These are phyloP conservation scores for Lophiostoma macrostomum DNA, from an alignment of 495 filamentous ascomycete species.

Conservation along the genomic window DNA sequence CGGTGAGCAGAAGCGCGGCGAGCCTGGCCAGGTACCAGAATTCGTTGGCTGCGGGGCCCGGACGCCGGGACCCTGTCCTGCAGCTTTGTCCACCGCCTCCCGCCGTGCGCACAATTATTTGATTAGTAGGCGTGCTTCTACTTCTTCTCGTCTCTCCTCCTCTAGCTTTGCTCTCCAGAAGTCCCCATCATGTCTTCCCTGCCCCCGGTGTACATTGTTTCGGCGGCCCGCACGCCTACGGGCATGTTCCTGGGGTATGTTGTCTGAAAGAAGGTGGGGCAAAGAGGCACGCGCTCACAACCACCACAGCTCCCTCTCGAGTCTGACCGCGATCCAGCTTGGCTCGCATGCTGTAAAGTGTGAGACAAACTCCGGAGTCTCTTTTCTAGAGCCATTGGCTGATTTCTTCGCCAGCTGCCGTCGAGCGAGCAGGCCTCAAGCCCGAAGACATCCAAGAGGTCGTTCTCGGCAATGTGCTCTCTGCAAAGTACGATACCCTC, in stretches of 20 bases:
- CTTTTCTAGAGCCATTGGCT: constrained; percentile 11
- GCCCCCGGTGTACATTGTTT: constrained; percentile 92
- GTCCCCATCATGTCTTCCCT: constrained; percentile 55
- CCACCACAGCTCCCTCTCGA: constrained; percentile 69
- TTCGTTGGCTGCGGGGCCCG: too few species aligned
- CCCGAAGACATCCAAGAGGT: constrained; percentile 87
- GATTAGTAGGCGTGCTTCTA: too few species aligned
- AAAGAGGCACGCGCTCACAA: constrained; percentile 20
- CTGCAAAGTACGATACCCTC: constrained; percentile 70
- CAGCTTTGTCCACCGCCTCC: too few species aligned
- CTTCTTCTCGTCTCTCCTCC: neutral
- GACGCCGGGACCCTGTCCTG: too few species aligned
- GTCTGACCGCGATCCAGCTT: constrained; percentile 78
- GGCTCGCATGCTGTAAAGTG: constrained; percentile 91
- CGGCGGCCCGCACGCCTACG: constrained; percentile 82
- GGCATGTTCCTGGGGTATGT: constrained; percentile 89
- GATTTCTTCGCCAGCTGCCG: constrained; percentile 57
- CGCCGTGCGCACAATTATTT: too few species aligned
- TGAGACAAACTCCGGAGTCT: constrained; percentile 41
- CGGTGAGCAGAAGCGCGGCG: neutral
- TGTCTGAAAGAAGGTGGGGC: constrained; percentile 1
- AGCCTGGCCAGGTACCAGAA: too few species aligned
- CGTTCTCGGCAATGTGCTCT: constrained; percentile 96
- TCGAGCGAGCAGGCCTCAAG: constrained; percentile 82
- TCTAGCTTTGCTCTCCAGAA: neutral